Base-by-base conservation (phyloP, 495 filamentous ascomycete species). In the Hypoxylon subgilvum region DNA sequence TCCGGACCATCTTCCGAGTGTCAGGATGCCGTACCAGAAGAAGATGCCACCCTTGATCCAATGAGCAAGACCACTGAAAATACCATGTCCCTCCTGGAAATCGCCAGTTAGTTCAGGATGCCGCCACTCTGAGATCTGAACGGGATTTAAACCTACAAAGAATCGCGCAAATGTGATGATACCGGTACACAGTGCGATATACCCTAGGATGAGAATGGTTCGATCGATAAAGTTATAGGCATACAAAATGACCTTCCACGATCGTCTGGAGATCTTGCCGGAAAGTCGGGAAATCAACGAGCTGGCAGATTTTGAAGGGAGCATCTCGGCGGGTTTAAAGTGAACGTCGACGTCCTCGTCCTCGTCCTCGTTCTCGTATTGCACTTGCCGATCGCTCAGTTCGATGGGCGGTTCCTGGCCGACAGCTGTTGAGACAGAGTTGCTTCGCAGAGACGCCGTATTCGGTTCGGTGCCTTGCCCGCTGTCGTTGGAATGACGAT, bases 11-110 rank as follows among this genome's bases (percentile, higher is more conserved):
- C 94, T 89, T 12, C 91, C 91, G 14, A 98, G 82, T 0, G 91
- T 94, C 21, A 97, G 72, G 9, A 96, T 68, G 13, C 94, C 94
- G 54, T 96, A 91, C 88, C 91, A 91, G 73, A 97, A 90, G 75
- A 98, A 98, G 51, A 97, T 89, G n/a, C 91, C 90, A 46, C 93
- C 94, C 69, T 97, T 98, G 70, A 97, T 89, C 72, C 89, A 95
- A 72, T 97, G 94, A 25, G 94, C 93, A 28, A 96, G 78, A 4
- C 92, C 90, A 64, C 88, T 92, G 79, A 96, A 94, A 41, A 95
- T 73, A 16, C 79, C 75, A 27, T 68, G 66, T 8, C 76, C 82
- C 63, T 84, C 81, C 83, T 86, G 21, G n/a, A 16, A 27, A 28
- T 38, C 2, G 9, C 2, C 7, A 25, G 32, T 66, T 23, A 67